Conservation (phyloP, 1,139 yeast species). For the Dujonia santamariae region DNA sequence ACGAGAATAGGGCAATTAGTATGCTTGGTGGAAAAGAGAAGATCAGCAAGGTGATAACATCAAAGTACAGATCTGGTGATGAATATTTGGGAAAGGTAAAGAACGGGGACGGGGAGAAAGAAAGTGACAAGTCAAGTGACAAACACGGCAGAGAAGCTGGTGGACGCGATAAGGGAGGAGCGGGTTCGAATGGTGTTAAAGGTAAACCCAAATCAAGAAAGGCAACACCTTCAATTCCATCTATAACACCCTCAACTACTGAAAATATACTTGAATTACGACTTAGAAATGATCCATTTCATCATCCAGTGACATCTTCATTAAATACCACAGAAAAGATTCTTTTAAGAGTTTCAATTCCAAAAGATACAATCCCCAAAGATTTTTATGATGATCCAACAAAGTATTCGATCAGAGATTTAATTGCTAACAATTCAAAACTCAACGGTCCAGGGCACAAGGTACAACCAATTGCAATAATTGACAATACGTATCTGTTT, state of each 20-base stretch:
- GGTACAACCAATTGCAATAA: constrained; percentile 62
- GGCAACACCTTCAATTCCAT: not conserved
- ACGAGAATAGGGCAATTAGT: constrained; percentile 58
- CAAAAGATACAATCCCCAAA: constrained; percentile 46
- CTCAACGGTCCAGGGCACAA: constrained; percentile 26
- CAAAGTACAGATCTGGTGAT: constrained; percentile 16
- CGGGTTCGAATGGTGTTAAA: not conserved
- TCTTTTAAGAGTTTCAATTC: constrained; percentile 65
- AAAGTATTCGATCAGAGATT: constrained; percentile 46
- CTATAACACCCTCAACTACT: constrained; percentile 4
- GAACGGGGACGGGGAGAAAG: not conserved
- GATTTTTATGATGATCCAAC: constrained; percentile 39
- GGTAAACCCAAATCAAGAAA: not conserved
- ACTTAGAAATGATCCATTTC: constrained; percentile 68
- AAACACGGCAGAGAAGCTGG: not conserved
- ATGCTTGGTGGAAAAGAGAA: constrained; percentile 75
- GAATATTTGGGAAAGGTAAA: not conserved
- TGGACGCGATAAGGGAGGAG: not conserved
- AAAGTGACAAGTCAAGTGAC: not conserved
- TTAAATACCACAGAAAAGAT: constrained; percentile 56
- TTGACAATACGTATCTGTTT: constrained; percentile 72
- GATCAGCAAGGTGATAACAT: constrained; percentile 37
- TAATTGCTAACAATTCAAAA: constrained; percentile 11
- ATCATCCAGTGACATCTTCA: constrained; percentile 74
- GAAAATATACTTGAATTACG: constrained; percentile 55